phyloP scores from a whole-genome alignment of 495 filamentous ascomycete species.

The Aspergillus ostianus region DNA sequence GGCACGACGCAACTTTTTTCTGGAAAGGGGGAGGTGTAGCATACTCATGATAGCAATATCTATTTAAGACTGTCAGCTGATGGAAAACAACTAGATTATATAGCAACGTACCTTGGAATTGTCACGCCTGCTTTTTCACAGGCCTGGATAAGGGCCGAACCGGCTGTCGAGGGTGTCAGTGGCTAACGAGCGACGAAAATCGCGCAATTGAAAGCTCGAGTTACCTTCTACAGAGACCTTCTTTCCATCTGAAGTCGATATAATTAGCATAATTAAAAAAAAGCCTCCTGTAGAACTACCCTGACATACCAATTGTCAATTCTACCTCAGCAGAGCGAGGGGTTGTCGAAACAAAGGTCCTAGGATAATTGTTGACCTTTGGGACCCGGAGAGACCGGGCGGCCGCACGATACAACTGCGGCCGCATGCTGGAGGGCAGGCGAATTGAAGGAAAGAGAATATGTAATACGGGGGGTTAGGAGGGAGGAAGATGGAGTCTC shows the following conservation, averaged over 20 bases:
- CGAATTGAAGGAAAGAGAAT: conserved; percentile 9
- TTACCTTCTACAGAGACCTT: conserved; percentile 94
- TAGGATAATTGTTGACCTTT: conserved; percentile 55
- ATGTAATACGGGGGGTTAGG: conserved; percentile 3
- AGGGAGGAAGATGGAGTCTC: conserved; percentile 13
- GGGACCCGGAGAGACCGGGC: conserved; percentile 69
- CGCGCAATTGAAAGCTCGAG: conserved; percentile 1
- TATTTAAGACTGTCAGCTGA: conserved; percentile 43
- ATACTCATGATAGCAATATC: conserved; percentile 99
- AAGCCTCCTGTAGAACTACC: conserved; percentile 19
- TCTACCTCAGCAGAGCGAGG: conserved; percentile 82
- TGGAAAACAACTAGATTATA: not conserved
- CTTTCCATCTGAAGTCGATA: conserved; percentile 71
- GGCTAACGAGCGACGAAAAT: conserved; percentile 17
- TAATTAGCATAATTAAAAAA: conserved; percentile 12
- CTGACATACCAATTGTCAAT: conserved; percentile 80
- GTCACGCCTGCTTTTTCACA: conserved; percentile 94
- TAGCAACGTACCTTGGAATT: conserved; percentile 67
- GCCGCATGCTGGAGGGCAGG: conserved; percentile 70
- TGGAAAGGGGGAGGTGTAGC: conserved; percentile 17
- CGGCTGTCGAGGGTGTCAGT: conserved; percentile 45
- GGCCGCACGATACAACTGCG: conserved; percentile 82
- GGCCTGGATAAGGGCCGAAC: conserved; percentile 95
- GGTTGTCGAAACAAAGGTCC: conserved; percentile 72
- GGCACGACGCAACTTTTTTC: conserved; percentile 7